A percentile compares a stretch with the other conserved stretches of the same genome.
These are phyloP conservation scores for Botrytis fragariae DNA, from an alignment of 2,329 filamentous ascomycete species.

Conservation along the genomic window DNA sequence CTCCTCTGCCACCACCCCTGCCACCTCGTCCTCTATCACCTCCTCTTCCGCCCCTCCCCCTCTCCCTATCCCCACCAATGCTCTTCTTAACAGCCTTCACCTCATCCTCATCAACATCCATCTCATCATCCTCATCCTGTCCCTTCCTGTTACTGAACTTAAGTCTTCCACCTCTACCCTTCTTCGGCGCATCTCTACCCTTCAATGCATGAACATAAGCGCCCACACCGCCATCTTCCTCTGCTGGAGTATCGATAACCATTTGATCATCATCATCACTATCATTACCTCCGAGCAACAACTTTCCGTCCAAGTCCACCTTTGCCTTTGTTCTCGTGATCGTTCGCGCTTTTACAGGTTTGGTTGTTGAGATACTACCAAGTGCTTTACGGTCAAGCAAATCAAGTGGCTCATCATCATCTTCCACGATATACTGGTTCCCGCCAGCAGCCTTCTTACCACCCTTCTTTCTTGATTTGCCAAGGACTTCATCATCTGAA, in stretches of 20 bases:
- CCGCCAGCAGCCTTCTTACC: conserved; percentile 53
- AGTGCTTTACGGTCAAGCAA: conserved; percentile 85
- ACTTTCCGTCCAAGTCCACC: conserved; percentile 74
- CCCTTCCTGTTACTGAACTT: conserved; percentile 68
- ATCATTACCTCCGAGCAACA: conserved; percentile 65
- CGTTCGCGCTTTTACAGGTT: conserved; percentile 64
- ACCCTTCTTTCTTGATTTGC: conserved; percentile 44
- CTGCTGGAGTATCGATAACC: conserved; percentile 58
- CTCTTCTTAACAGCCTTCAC: conserved; percentile 53
- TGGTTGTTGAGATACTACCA: conserved; percentile 89
- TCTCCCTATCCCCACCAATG: conserved; percentile 32
- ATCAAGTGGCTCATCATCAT: conserved; percentile 92
- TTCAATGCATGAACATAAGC: conserved; percentile 70
- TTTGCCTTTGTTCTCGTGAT: conserved; percentile 56
- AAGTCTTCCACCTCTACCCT: conserved; percentile 64
- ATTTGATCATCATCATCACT: conserved; percentile 53
- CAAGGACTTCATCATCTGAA: conserved; percentile 57
- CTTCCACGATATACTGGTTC: conserved; percentile 86
- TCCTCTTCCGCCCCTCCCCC: conserved; percentile 43
- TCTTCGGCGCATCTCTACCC: conserved; percentile 62
- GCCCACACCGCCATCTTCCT: conserved; percentile 55
- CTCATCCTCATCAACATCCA: conserved; percentile 48
- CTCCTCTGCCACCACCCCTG: conserved; percentile 30
- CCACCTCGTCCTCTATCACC: conserved; percentile 44
- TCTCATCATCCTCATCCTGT: conserved; percentile 54